Conservation (phyloP, 305 asterid species). For the Striga hermonthica region DNA sequence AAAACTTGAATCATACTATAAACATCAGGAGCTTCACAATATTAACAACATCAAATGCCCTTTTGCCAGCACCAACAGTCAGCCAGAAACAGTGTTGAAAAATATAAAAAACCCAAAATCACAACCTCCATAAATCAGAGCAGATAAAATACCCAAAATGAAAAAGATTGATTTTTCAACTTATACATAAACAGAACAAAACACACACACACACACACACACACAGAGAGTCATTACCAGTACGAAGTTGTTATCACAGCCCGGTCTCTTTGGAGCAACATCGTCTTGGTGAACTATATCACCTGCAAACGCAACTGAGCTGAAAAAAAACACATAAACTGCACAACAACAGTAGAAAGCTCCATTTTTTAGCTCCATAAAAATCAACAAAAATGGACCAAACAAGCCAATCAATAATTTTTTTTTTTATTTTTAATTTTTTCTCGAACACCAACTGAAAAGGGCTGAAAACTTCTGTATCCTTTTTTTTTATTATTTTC, state of each 20-base stretch:
- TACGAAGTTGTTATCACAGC: conserved; percentile 85
- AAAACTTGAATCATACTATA: conserved; percentile 26
- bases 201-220: too few species aligned
- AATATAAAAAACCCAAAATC: conserved; percentile 17
- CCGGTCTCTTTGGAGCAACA: conserved; percentile 74
- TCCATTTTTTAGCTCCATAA: conserved; percentile 46
- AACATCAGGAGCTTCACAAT: conserved; percentile 18
- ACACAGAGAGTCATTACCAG: too few species aligned
- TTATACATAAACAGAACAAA: too few species aligned
- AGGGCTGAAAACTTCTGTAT: conserved; percentile 30
- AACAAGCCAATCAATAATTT: not conserved
- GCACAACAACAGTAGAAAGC: conserved; percentile 42
- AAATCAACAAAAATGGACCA: conserved; percentile 24
- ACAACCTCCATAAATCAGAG: not conserved
- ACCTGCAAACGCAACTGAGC: conserved; percentile 57
- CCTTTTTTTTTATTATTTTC: not conserved
- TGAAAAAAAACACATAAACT: conserved; percentile 45
- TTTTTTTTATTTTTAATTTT: not conserved
- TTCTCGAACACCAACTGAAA: conserved; percentile 33
- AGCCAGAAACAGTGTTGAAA: conserved; percentile 23
- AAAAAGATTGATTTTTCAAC: conserved; percentile 1
- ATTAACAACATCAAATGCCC: conserved; percentile 4
- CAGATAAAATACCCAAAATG: not conserved
- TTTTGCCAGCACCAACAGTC: conserved; percentile 26
- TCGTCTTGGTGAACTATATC: conserved; percentile 92